These are phyloP conservation scores for Sanguinoderma infundibulare DNA, from an alignment of 1,284 basidiomycete species.

Conservation along the genomic window DNA sequence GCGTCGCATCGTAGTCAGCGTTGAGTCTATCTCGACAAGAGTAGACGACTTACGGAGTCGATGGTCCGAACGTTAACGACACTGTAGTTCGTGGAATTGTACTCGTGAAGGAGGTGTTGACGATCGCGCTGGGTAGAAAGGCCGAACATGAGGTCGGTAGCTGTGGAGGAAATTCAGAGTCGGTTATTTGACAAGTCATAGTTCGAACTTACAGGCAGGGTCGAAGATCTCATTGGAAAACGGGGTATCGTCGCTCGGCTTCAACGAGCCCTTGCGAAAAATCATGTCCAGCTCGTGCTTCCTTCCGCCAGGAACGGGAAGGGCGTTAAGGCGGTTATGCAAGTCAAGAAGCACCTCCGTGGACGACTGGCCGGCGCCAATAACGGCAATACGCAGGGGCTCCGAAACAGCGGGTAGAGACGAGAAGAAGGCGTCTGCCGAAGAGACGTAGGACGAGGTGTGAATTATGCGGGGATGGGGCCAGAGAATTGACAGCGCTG, in stretches of 20 bases:
- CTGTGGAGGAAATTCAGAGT: slow-evolving; percentile 31
- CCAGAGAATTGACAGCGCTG: slow-evolving; percentile 38
- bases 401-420: slow-evolving; percentile 28
- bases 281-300: slow-evolving; percentile 55
- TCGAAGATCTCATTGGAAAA: slow-evolving; percentile 67
- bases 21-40: neutral
- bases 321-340: slow-evolving; percentile 43
- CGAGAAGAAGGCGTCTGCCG: slow-evolving; percentile 43
- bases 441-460: slow-evolving; percentile 49
- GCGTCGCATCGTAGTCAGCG: neutral
- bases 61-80: slow-evolving; percentile 56
- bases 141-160: slow-evolving; percentile 45
- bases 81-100: slow-evolving; percentile 59
- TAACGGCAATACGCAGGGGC: slow-evolving; percentile 52
- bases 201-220: slow-evolving; percentile 46
- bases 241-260: slow-evolving; percentile 60
- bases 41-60: slow-evolving; percentile 40
- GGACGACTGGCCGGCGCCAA: slow-evolving; percentile 61
- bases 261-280: slow-evolving; percentile 56
- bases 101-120: slow-evolving; percentile 46
- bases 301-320: slow-evolving; percentile 28
- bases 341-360: slow-evolving; percentile 59
- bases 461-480: slow-evolving; percentile 47
- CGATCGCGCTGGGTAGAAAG: slow-evolving; percentile 43
- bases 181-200: neutral